Conservation (phyloP, 2,329 filamentous ascomycete genomes). For the Aspergillus bombycis region DNA sequence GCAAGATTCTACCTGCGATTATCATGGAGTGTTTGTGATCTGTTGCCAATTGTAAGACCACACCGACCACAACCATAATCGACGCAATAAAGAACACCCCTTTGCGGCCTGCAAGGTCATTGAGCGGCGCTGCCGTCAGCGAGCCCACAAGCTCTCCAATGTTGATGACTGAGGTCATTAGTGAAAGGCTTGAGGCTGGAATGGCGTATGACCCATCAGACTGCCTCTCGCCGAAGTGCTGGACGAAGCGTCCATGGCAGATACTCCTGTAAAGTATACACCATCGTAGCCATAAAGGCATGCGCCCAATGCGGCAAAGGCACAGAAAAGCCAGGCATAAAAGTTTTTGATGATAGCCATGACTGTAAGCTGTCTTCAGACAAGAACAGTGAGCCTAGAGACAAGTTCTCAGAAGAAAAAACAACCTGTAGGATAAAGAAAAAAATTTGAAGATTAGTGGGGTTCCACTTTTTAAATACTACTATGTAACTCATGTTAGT, state of each 20-base stretch:
- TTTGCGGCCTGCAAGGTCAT: not conserved
- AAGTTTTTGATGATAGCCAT: not conserved
- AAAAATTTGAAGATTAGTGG: not conserved
- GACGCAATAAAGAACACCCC: conserved; percentile 2
- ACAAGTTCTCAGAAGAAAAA: not conserved
- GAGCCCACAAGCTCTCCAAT: conserved; percentile 4
- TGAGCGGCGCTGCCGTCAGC: not conserved
- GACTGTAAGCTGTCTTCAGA: not conserved
- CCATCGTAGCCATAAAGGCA: not conserved
- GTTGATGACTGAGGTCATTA: not conserved
- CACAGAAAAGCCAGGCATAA: conserved; percentile 4
- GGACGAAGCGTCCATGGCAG: conserved; percentile 2
- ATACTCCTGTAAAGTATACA: conserved; percentile 1
- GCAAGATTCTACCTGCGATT: not conserved
- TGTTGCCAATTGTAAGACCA: conserved; percentile 3
- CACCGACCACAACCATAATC: not conserved
- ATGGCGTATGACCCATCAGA: not conserved
- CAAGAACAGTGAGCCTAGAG: not conserved
- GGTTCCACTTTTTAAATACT: not conserved
- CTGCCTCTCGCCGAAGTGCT: not conserved
- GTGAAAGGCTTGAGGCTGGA: not conserved
- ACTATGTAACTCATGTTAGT: not conserved
- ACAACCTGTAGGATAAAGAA: not conserved
- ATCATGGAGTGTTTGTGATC: not conserved
- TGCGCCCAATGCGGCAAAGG: not conserved